These are phyloP conservation scores for Ceratocystis diversiconidia DNA, from an alignment of 2,329 filamentous ascomycete species.

Conservation along the genomic window DNA sequence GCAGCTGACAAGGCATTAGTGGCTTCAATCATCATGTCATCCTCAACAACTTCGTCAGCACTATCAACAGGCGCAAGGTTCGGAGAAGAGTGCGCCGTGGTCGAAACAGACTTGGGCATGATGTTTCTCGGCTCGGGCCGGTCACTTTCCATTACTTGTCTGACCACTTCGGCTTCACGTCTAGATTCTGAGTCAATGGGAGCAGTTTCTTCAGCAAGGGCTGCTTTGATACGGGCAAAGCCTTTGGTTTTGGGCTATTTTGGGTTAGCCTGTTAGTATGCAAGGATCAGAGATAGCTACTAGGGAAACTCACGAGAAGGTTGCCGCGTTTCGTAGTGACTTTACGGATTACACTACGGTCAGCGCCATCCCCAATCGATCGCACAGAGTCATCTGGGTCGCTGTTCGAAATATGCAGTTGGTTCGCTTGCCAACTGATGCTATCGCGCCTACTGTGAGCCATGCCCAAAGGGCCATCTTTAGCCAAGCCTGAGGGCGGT, in stretches of 20 bases:
- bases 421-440: constrained; percentile 79
- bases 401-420: constrained; percentile 67
- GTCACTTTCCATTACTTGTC: constrained; percentile 85
- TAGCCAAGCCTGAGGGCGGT: constrained; percentile 42
- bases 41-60: constrained; percentile 56
- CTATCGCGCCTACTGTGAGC: constrained; percentile 61
- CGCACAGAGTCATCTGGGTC: constrained; percentile 50
- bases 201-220: constrained; percentile 72
- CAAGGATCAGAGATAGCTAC: background rate
- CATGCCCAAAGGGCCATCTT: constrained; percentile 25
- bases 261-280: constrained; percentile 22
- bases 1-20: constrained; percentile 31
- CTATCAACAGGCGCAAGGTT: constrained; percentile 48
- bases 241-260: constrained; percentile 83
- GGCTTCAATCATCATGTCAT: constrained; percentile 49
- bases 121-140: constrained; percentile 39
- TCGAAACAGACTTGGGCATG: constrained; percentile 29
- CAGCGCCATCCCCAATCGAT: constrained; percentile 52
- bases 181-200: constrained; percentile 80
- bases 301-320: constrained; percentile 50
- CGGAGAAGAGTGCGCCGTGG: constrained; percentile 55
- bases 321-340: constrained; percentile 79
- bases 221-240: constrained; percentile 84
- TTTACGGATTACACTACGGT: constrained; percentile 64
- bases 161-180: constrained; percentile 87